A percentile compares a stretch with the other conserved stretches of the same genome.
Evolutionary conservation across 2,329 filamentous ascomycete genomes (phyloP).

Genomic region (Dactylella cylindrospora): DNA sequence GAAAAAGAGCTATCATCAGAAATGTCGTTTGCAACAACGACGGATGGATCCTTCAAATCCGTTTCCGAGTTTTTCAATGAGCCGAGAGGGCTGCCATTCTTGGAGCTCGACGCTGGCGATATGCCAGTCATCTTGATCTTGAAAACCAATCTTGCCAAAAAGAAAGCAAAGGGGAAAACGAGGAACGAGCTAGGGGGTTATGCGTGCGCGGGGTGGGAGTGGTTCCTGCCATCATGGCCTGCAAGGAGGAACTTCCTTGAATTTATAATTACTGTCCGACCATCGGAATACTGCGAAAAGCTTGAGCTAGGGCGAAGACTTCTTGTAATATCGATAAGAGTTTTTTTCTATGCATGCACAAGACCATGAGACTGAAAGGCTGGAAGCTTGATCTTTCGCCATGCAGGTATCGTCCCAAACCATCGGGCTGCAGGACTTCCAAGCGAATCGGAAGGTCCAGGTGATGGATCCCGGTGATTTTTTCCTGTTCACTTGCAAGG

Average conservation of each 20-base stretch:
- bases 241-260: slow-evolving; percentile 7
- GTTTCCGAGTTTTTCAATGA: slow-evolving; percentile 6
- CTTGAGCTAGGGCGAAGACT: not conserved
- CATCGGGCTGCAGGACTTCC: slow-evolving; percentile 1
- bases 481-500: too few species aligned
- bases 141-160: too few species aligned
- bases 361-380: not conserved
- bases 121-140: slow-evolving; percentile 19
- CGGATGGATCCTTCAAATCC: slow-evolving; percentile 24
- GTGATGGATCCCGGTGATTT: too few species aligned
- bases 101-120: slow-evolving; percentile 15
- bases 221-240: slow-evolving; percentile 4
- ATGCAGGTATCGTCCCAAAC: slow-evolving; percentile 17
- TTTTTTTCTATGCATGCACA: slow-evolving; percentile 18
- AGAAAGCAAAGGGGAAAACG: not conserved
- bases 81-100: not conserved
- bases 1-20: slow-evolving; percentile 27
- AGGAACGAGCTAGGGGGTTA: not conserved
- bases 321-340: slow-evolving; percentile 12
- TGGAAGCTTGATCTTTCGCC: slow-evolving; percentile 22
- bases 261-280: slow-evolving; percentile 13
- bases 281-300: not conserved
- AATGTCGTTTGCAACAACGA: not conserved
- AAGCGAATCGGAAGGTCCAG: slow-evolving; percentile 16
- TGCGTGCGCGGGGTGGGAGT: not conserved